Evolutionary conservation across 352 stramenopile species (phyloP), one percentile per base, ranked within the genome.

Genomic region (Pythium insidiosum): DNA sequence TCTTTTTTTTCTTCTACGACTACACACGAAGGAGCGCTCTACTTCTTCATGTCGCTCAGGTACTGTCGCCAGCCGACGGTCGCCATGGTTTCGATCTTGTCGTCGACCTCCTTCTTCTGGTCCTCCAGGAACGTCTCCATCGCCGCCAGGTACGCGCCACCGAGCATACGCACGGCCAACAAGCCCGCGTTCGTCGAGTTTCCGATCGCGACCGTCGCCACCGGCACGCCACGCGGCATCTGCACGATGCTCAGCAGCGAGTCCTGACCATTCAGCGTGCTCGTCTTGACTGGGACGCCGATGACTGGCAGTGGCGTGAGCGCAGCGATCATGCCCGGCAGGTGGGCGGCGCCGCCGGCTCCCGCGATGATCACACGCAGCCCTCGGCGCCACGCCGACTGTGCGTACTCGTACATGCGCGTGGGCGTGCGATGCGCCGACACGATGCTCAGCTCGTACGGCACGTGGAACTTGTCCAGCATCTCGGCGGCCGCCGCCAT

Each of bases 211-310:
- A 99, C 95, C 10, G 96, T 99, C 2, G 96, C 96, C 29, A 99
- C 95, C 10, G 96, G 96, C 25, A 99, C 84, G 40, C 96, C 96
- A 25, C 92, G 71, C 28, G 96, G 96, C 96, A 99, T 99, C 77
- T 99, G 96, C 19, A 99, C 95, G 63, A 99, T 99, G 59, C 88
- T 98, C 53, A 98, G 73, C 11, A 99, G 69, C 35, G 93, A 98
- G 71, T 99, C 96, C 41, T 98, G 70, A 22, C 96, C 96, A 56
- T 95, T 98, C 12, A 99, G 66, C 16, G 95, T 97, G 19, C 86
- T 97, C 5, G 94, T 98, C 72, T 99, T 98, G 18, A 99, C 90
- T 11, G 96, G 96, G 2, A 99, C 96, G 30, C 96, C 96, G 21
- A 99, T 74, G 6, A 99, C 94, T 6, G 78, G 90, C 47, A 88